Base-by-base conservation (phyloP, 352 stramenopile species). In the Blastocystis sp. region DNA sequence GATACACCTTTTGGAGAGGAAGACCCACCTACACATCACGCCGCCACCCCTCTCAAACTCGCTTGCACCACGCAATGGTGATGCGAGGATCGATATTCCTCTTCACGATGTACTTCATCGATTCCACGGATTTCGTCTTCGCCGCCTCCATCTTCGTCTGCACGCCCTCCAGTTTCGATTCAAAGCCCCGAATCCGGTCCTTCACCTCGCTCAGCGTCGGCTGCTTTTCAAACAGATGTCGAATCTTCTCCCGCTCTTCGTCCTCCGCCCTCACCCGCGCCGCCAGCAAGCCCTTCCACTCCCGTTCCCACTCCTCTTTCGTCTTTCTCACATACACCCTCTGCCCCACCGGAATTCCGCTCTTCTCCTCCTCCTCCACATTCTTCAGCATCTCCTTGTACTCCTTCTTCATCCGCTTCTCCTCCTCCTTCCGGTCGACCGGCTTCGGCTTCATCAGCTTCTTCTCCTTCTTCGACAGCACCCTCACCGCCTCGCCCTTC, bases 21-120 rank as follows among this genome's bases (percentile, higher is more conserved):
- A 79, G n/a, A 10, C 69, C 34, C 34, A 52, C 69, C 74, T 84
- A 68, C 28, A 6, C 21, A 14, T 70, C 9, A 84, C 7, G n/a
- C 28, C 10, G 2, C 24, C 34, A n/a, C 24, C 34, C 48, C 11
- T 43, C 38, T n/a, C 17, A 2, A 57, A 84, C 74, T 19, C 34
- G 0, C 61, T 84, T 84, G 11, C 45, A 66, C 74, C 74, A 84
- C 1, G 48, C 40, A 24, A 84, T 21, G 1, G 69, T 19, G 3
- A 84, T 64, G 19, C 74, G 48, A 0, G 74, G 74, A 45, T 84
- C 74, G 2, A 66, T 59, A 19, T 24, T 59, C 19, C 40, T 10
- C 19, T 69, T 48, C 0, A 84, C 52, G 4, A 38, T 17, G 2
- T 1, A 60, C 11, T 9, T 69, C 59, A 9, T 14, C n/a, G 19